Evolutionary conservation across 768 basidiomycete species (phyloP), one percentile per base, ranked within the genome.

Genomic region (Daedalea quercina): DNA sequence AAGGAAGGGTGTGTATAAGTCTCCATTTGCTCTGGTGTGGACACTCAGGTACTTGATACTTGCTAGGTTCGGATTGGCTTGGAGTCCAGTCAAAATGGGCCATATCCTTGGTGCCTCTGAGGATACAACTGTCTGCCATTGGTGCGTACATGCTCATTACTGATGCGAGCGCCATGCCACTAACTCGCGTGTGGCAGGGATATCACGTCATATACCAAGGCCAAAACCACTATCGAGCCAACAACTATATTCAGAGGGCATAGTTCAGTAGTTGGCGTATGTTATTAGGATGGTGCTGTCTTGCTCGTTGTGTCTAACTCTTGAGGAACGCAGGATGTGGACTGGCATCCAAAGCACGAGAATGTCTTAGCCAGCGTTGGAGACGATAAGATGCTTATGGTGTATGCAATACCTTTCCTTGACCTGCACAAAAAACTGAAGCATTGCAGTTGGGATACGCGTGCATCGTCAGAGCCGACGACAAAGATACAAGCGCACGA

Each of bases 61-160:
- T 40, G 19, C 11, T 56, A 94, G 94, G 25, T 99, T 92, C 65
- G 96, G 96, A 2, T 69, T 99, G 43, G 84, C 90, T 20, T 99
- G 96, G 96, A 96, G 81, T 72, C 85, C 91, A 4, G 65, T 78
- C 35, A 93, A 88, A 65, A 59, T 76, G 35, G 96, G 96, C 0
- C 84, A 94, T 63, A 75, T 99, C 13, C 74, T 98, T 6, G 92
- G 90, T 60, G 90, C 91, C 20, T 94, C 92, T 3, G 94, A 98
- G 67, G 96, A 98, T 67, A 91, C 86, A 76, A 96, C 94, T 0
- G 82, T 98, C 34, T 96, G 93, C 61, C 83, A 93, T 65, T 99
- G 96, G 94, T 90, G 60, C 56, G 80, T 46, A n/a, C 26, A 45
- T 20, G 31, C 19, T 22, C 8, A 9, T 37, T 23, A 3, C 23